These are phyloP conservation scores for Boeremia lycopersici DNA, from an alignment of 2,329 filamentous ascomycete genomes.

Conservation along the genomic window DNA sequence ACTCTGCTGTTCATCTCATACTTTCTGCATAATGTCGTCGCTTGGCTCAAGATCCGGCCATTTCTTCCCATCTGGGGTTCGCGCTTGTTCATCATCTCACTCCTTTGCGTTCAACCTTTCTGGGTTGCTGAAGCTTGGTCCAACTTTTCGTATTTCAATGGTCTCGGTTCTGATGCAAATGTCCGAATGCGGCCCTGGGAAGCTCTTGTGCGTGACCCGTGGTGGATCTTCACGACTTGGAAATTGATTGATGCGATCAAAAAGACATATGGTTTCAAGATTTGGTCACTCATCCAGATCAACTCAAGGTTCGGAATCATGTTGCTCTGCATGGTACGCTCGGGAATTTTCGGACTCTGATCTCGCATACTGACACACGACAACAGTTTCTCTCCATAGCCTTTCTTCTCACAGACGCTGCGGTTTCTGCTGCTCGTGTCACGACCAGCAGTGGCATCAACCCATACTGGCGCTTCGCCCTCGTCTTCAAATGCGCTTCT, in stretches of 20 bases:
- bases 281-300: constrained; percentile 33
- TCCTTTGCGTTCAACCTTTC: constrained; percentile 43
- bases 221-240: constrained; percentile 48
- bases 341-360: too few relatives aligned
- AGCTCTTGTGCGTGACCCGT: constrained; percentile 41
- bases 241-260: constrained; percentile 40
- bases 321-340: constrained; percentile 40
- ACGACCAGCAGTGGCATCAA: constrained; percentile 40
- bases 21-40: constrained; percentile 44
- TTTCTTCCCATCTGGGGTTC: constrained; percentile 45
- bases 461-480: constrained; percentile 44
- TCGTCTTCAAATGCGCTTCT: constrained; percentile 46
- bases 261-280: constrained; percentile 40
- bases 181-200: constrained; percentile 40
- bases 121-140: constrained; percentile 46
- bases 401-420: constrained; percentile 40
- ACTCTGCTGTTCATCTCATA: constrained; percentile 45
- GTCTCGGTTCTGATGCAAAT: constrained; percentile 37
- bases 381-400: constrained; percentile 29
- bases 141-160: constrained; percentile 46
- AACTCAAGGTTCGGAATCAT: constrained; percentile 43
- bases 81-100: constrained; percentile 38
- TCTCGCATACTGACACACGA: not conserved
- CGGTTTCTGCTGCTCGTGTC: constrained; percentile 36
- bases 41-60: constrained; percentile 45